Base-by-base conservation (phyloP, 108 stramenopile genomes). In the Epithemia pelagica region DNA sequence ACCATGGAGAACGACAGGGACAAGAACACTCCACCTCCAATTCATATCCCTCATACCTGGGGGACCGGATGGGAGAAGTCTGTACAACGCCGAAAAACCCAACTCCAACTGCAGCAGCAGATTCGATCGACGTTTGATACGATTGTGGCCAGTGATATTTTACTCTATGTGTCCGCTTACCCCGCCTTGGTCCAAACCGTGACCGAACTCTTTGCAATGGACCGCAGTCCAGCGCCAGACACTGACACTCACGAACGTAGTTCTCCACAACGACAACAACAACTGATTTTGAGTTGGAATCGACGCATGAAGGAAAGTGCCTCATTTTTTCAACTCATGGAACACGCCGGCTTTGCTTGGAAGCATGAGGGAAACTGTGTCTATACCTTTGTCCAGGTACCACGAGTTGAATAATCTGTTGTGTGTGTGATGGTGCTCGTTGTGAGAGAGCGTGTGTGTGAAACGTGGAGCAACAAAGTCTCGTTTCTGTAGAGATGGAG, bases 231-330 rank as follows among this genome's bases (percentile, higher is more conserved):
- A 15, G 21, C 28, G 52, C 46, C 65, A 33, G 61, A 62, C 32
- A 51, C n/a, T 20, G 8, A 61, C 15, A 15, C 15, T n/a, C 37
- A 46, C 5, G 37, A 46, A 46, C 37, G 15, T 10, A 10, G 10
- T 10, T 15, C 37, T 10, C 5, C 5, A 46, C 62, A 37, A 19
- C 37, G 15, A 46, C 37, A 46, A 46, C 37, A 46, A 46, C 27
- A 59, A 68, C 37, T 74, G 29, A 65, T 74, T 52, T 67, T 74
- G 67, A 68, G 67, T 52, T 74, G 73, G 73, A 68, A 74, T 69
- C 60, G 73, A 21, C 62, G 73, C 58, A 68, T 74, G 73, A 68
- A 74, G 59, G 73, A 73, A 58, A 62, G 61, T 53, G 28, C 28
- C 21, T 61, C 58, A 27, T 74, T 74, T 51, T 74, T 74, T 69